Evolutionary conservation across 2,329 filamentous ascomycete species (phyloP), one percentile per base, ranked within the genome.

Genomic region (Ophiosphaerella herpotricha): DNA sequence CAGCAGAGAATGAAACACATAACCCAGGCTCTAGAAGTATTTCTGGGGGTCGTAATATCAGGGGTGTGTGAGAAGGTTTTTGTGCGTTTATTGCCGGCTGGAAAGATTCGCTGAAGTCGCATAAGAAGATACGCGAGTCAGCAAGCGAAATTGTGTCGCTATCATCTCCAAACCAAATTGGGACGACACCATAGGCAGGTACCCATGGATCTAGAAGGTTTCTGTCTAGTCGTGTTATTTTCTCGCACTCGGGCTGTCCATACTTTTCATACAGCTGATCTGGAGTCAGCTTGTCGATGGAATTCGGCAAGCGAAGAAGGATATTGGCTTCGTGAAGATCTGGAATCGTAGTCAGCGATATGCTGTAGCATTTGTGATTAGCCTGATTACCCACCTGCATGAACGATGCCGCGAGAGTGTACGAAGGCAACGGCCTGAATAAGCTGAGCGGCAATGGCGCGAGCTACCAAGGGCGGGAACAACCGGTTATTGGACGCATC

Each of bases 321-420:
- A 55, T 42, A 26, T 58, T 58, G 14, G 9, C 46, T 7, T 48
- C 43, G 24, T 58, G 55, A 16, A 58, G 48, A 58, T 58, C 48
- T 55, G 23, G 26, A 48, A 1, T 18, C 14, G n/a, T 13, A 5
- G 32, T 51, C 21, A 47, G 45, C 26, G 9, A 43, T 12, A 36
- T 5, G 26, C 16, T 5, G 21, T 8, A 31, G 33, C 2, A 8
- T 31, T 43, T 26, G 24, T 31, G 7, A 42, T 5, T 9, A 29
- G 23, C 21, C 26, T 14, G 31, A 34, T 12, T n/a, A 46, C 48
- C 14, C 29, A 55, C 55, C 55, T 41, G 14, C 55, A 41, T 58
- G 52, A 31, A 58, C 41, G 31, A 55, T 12, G 11, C 55, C 55
- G 35, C 46, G 43, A 36, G 39, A 50, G 34, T 58, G 55, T 37